Conservation (phyloP, 2,329 filamentous ascomycete genomes). For the Drechslerella dactyloides region DNA sequence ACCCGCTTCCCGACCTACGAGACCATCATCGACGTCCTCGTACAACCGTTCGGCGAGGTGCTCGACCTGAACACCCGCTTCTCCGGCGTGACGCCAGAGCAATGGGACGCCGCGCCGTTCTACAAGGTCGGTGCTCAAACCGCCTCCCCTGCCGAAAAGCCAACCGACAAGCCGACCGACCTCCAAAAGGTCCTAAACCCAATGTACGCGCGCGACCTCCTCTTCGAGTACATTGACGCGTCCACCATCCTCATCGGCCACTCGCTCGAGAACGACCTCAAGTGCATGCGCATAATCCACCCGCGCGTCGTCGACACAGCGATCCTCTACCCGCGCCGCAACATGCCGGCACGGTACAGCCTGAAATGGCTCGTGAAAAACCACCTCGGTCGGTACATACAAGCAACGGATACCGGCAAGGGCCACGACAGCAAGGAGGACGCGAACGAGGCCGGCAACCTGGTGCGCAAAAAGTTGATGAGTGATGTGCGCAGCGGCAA, state of each 20-base stretch:
- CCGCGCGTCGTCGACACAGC: conserved; percentile 84
- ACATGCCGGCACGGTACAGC: conserved; percentile 76
- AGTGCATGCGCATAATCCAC: conserved; percentile 81
- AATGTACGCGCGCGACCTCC: conserved; percentile 72
- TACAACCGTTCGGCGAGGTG: conserved; percentile 80
- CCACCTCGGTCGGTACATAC: conserved; percentile 78
- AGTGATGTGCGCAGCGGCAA: conserved; percentile 52
- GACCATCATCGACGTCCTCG: conserved; percentile 79
- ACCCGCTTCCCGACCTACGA: conserved; percentile 82
- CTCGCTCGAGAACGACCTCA: conserved; percentile 93
- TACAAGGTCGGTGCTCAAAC: conserved; percentile 50
- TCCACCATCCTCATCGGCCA: conserved; percentile 87
- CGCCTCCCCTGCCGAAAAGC: conserved; percentile 61
- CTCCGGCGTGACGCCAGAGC: conserved; percentile 81
- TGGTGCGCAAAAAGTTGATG: conserved; percentile 74
- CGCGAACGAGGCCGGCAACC: conserved; percentile 82
- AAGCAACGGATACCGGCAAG: conserved; percentile 61
- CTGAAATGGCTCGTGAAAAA: conserved; percentile 75
- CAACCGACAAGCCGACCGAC: conserved; percentile 77
- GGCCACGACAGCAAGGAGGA: conserved; percentile 96
- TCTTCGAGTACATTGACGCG: conserved; percentile 77
- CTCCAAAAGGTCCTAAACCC: conserved; percentile 83
- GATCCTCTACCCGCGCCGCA: conserved; percentile 78
- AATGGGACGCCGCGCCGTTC: conserved; percentile 72
- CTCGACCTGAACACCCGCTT: conserved; percentile 91